These are phyloP conservation scores for Diacronema lutheri DNA, from an alignment of 78 protist genomes.

Conservation along the genomic window DNA sequence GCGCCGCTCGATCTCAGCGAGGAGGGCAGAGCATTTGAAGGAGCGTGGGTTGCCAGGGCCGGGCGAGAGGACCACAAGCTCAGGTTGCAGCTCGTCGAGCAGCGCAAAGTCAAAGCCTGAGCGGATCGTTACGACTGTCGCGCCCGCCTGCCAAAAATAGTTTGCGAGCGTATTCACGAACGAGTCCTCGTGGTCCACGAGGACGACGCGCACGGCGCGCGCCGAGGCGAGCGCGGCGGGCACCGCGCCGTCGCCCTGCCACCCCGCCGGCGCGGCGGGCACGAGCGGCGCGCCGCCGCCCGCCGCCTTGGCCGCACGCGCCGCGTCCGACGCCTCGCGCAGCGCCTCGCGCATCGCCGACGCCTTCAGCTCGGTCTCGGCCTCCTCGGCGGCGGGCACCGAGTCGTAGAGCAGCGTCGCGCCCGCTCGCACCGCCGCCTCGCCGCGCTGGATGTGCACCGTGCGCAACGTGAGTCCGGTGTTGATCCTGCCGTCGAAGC, in stretches of 20 bases:
- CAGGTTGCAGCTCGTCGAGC: conserved; percentile 23
- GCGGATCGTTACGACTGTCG: not conserved
- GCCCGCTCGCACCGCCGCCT: conserved; percentile 44
- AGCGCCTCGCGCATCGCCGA: conserved; percentile 27
- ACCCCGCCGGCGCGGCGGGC: not conserved
- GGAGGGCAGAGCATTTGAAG: not conserved
- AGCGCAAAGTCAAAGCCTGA: not conserved
- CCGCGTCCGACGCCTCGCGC: too few species aligned
- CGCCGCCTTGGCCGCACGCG: not conserved
- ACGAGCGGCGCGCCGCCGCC: not conserved
- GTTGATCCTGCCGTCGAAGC: conserved; percentile 45
- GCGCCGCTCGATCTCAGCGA: not conserved
- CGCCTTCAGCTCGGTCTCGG: conserved; percentile 43
- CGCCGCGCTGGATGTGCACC: conserved; percentile 15
- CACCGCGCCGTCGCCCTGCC: not conserved
- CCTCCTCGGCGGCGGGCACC: conserved; percentile 41
- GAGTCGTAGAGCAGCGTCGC: conserved; percentile 51
- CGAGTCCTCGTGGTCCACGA: conserved; percentile 43
- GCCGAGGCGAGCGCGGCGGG: not conserved
- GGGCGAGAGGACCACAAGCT: conserved; percentile 32
- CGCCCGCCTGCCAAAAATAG: conserved; percentile 37
- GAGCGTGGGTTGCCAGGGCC: conserved; percentile 35
- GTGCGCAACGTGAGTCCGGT: conserved; percentile 45
- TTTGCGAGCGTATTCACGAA: conserved; percentile 51
- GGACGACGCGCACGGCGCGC: not conserved